These are phyloP conservation scores for Crataegus laevigata DNA, from an alignment of 306 rosid species.

Conservation along the genomic window DNA sequence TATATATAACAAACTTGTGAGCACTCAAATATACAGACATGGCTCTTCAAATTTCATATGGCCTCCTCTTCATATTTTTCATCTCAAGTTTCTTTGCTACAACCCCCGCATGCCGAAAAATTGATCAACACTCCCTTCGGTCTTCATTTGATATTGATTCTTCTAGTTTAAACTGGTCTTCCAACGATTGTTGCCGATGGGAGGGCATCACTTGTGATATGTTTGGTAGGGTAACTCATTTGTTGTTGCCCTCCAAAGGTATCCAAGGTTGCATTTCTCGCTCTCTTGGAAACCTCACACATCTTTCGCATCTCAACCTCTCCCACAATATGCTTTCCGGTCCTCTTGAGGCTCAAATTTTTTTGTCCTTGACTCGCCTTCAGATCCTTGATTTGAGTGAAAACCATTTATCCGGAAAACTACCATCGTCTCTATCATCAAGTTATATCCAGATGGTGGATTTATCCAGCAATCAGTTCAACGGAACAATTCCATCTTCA, in stretches of 20 bases:
- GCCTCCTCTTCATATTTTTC: too few relatives aligned
- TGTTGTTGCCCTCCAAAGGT: not conserved
- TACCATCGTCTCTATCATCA: not conserved
- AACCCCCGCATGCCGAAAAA: too few relatives aligned
- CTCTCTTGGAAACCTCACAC: not conserved
- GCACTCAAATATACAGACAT: too few relatives aligned
- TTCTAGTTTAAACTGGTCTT: not conserved
- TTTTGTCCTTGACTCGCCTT: not conserved
- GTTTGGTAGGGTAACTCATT: not conserved
- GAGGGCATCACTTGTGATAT: not conserved
- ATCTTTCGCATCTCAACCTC: not conserved
- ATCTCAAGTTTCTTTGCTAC: too few relatives aligned
- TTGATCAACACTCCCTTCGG: too few relatives aligned
- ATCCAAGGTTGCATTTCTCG: not conserved
- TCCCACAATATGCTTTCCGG: not conserved
- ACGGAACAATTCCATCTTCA: not conserved
- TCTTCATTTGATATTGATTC: too few relatives aligned
- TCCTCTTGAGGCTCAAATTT: not conserved
- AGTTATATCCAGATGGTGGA: not conserved
- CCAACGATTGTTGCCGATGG: not conserved
- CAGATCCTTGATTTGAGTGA: not conserved
- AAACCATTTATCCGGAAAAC: not conserved
- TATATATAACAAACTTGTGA: too few relatives aligned
- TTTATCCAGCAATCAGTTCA: not conserved
- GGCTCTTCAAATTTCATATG: too few relatives aligned